Percentiles rank a stretch among this genome's conserved stretches.
These are phyloP conservation scores for Gaultheria prostrata DNA, from an alignment of 148 eudicot genomes.

Conservation along the genomic window DNA sequence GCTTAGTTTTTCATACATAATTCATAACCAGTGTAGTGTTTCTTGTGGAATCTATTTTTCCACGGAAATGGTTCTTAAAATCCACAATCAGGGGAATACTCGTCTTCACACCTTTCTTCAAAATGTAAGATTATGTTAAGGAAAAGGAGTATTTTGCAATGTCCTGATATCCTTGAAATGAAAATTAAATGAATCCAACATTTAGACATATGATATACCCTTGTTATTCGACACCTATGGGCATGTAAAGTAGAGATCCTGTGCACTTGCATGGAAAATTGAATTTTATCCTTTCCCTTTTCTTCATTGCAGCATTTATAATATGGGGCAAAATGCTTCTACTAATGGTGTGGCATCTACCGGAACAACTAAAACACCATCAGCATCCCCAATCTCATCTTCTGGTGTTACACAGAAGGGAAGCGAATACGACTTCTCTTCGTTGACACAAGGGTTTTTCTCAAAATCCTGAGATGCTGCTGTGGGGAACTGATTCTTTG, in stretches of 20 bases:
- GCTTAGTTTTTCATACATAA: background rate
- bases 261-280: background rate
- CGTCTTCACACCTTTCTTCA: background rate
- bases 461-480: conserved; percentile 49
- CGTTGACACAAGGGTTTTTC: conserved; percentile 84
- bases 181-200: background rate
- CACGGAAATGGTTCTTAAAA: background rate
- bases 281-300: background rate
- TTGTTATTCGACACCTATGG: background rate
- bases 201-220: background rate
- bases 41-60: background rate
- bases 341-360: conserved; percentile 45
- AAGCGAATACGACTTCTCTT: conserved; percentile 86
- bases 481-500: background rate
- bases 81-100: background rate
- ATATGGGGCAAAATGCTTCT: conserved; percentile 48
- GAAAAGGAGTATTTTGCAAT: background rate
- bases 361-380: conserved; percentile 38
- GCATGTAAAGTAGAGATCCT: background rate
- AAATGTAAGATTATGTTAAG: background rate
- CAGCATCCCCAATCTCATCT: conserved; percentile 42
- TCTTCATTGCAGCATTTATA: conserved; percentile 47
- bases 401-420: conserved; percentile 40
- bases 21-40: background rate
- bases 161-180: background rate